Percentiles rank a stretch among this genome's conserved stretches.
Conservation (phyloP, 768 basidiomycete genomes). For the Boletellus emodensis region DNA sequence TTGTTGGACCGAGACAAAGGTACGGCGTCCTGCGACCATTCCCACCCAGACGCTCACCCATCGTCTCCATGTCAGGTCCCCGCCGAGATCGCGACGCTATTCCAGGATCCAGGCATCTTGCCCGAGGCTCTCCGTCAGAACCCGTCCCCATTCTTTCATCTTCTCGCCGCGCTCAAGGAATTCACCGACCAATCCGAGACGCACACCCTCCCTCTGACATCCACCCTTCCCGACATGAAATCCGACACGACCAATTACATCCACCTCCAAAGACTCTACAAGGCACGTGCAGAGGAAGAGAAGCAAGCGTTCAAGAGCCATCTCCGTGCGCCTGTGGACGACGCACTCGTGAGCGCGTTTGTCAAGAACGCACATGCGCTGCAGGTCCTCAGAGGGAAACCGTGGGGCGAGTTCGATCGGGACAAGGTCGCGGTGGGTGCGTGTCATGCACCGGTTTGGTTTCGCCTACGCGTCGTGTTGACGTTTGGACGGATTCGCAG, state of each 20-base stretch:
- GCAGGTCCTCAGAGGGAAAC: constrained; percentile 58
- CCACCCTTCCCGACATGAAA: constrained; percentile 94
- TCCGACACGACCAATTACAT: constrained; percentile 83
- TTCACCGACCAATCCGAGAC: constrained; percentile 55
- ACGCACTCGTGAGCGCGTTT: constrained; percentile 61
- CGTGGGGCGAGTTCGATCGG: constrained; percentile 54
- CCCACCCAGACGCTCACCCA: constrained; percentile 1
- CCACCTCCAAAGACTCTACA: constrained; percentile 81
- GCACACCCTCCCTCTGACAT: constrained; percentile 74
- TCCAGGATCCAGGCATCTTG: constrained; percentile 54
- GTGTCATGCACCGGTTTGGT: background rate
- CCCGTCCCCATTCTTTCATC: constrained; percentile 72
- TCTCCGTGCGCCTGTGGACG: constrained; percentile 43
- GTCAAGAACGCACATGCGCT: constrained; percentile 79
- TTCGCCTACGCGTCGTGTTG: background rate
- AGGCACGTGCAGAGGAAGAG: constrained; percentile 68
- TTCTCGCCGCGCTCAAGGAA: constrained; percentile 66
- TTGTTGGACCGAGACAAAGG: constrained; percentile 59
- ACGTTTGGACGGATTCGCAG: constrained; percentile 29
- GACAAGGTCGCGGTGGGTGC: constrained; percentile 50
- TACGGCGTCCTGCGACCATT: constrained; percentile 12
- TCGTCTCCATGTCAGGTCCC: constrained; percentile 48
- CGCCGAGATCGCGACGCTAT: constrained; percentile 58
- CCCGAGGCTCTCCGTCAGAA: constrained; percentile 36
- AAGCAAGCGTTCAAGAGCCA: constrained; percentile 52